Conservation (phyloP, 2,329 filamentous ascomycete species). For the Colletotrichum viniferum region DNA sequence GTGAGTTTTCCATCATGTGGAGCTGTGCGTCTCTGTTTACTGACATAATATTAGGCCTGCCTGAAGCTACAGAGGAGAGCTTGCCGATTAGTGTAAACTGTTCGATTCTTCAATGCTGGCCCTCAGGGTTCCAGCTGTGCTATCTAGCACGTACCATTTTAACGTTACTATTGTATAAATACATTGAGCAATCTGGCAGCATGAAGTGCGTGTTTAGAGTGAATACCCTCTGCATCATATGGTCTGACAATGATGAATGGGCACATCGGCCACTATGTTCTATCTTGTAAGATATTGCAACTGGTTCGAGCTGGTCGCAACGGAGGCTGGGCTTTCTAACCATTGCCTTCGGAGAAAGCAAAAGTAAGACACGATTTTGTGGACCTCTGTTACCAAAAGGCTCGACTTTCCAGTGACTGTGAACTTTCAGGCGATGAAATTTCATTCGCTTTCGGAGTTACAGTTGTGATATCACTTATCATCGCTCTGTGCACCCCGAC, state of each 20-base stretch:
- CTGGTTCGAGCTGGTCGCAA: not conserved
- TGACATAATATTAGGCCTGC: not conserved
- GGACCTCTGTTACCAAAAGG: not conserved
- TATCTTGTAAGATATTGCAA: not conserved
- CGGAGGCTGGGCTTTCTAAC: not conserved
- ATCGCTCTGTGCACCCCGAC: not conserved
- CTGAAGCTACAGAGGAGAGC: not conserved
- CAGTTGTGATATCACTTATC: not conserved
- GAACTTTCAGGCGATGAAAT: accelerated
- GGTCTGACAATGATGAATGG: not conserved
- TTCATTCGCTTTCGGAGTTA: not conserved
- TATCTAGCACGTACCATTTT: not conserved
- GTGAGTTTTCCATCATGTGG: not conserved
- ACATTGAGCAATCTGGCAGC: not conserved
- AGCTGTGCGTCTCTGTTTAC: not conserved
- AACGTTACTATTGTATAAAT: not conserved
- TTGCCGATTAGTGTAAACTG: not conserved
- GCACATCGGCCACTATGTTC: not conserved
- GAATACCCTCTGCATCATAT: not conserved
- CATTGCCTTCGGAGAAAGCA: not conserved
- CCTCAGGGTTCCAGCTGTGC: not conserved
- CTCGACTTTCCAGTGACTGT: not conserved
- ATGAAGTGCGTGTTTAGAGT: not conserved
- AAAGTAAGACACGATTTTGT: not conserved
- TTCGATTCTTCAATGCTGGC: not conserved